Evolutionary conservation across 2,329 filamentous ascomycete genomes (phyloP), one percentile per base, ranked within the genome.

Genomic region (Colletotrichum incanum): DNA sequence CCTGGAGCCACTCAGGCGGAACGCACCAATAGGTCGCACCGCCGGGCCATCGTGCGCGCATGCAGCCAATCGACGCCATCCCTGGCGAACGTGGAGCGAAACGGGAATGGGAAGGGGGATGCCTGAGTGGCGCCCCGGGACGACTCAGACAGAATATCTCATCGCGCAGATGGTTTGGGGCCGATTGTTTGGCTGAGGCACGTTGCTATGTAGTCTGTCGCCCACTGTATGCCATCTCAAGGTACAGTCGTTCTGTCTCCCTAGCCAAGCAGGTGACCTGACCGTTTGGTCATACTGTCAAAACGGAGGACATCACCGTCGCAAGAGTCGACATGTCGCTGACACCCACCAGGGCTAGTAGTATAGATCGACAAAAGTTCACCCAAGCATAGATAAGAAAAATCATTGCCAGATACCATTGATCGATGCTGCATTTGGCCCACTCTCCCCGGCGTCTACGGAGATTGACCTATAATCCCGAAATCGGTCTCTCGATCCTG

Each of bases 11-110:
- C 59, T 14, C n/a, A 34, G 47, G 41, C 20, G 54, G 45, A 52
- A 65, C 31, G 41, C 55, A 71, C 71, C 71, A 73, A 73, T 73
- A 49, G 67, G 49, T 47, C 56, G 67, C 67, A 52, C 55, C 49
- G 14, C 62, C 18, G 50, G 55, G 52, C 67, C 71, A 73, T 71
- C 67, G 67, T 71, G 71, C 37, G 49, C 45, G 45, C 65, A 41
- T 49, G 58, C 34, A 54, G 54, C 70, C 70, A 72, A 72, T 72
- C 65, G 60, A 64, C 28, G 54, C 45, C 16, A 45, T 34, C 60
- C 45, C 59, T 69, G 37, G 28, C 58, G 43, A 69, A 72, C 65
- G 59, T 72, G 65, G 28, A 69, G 59, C 58, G 39, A 41, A 52
- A 39, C 16, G 43, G 37, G 56, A 47, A 41, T 39, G n/a, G 34